phyloP scores from a whole-genome alignment of 1,284 basidiomycete genomes.

The Naganishia sp. region DNA sequence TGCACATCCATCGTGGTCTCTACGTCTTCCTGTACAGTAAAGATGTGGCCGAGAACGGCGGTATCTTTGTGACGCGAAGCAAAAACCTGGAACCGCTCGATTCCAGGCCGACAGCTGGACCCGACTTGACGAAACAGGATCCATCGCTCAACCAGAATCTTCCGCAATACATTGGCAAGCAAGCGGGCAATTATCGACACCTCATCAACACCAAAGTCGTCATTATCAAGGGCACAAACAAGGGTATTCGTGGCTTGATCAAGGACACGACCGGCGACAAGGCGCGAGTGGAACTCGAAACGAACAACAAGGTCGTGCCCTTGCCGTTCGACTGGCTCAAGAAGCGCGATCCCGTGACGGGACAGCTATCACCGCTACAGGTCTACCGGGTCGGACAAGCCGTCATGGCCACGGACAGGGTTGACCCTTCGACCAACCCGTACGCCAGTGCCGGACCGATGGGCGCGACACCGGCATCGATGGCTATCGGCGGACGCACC shows the following conservation, averaged over 20 bases:
- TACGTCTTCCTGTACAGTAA: slow-evolving; percentile 94
- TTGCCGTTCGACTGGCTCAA: slow-evolving; percentile 79
- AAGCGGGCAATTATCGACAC: slow-evolving; percentile 67
- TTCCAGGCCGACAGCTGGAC: slow-evolving; percentile 64
- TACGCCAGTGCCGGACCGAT: slow-evolving; percentile 36
- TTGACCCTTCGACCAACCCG: slow-evolving; percentile 35
- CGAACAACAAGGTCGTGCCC: slow-evolving; percentile 85
- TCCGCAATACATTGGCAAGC: slow-evolving; percentile 48
- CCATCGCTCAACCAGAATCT: slow-evolving; percentile 63
- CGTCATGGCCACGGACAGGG: slow-evolving; percentile 27
- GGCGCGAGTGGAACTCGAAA: slow-evolving; percentile 87
- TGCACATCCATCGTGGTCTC: slow-evolving; percentile 94
- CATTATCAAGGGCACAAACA: slow-evolving; percentile 84
- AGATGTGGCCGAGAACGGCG: slow-evolving; percentile 85
- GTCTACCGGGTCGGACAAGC: slow-evolving; percentile 34
- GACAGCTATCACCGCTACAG: slow-evolving; percentile 16
- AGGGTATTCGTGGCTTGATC: slow-evolving; percentile 88
- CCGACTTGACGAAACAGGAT: slow-evolving; percentile 95
- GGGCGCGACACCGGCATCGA: slow-evolving; percentile 15
- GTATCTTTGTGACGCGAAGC: slow-evolving; percentile 79
- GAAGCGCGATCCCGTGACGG: slow-evolving; percentile 47
- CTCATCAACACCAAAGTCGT: slow-evolving; percentile 78
- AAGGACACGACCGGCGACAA: slow-evolving; percentile 90
- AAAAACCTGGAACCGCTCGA: slow-evolving; percentile 46
- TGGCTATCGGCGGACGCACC: slow-evolving; percentile 44